Evolutionary conservation across 768 basidiomycete genomes (phyloP), one percentile per base, ranked within the genome.

Genomic region (Russula ochroleuca): DNA sequence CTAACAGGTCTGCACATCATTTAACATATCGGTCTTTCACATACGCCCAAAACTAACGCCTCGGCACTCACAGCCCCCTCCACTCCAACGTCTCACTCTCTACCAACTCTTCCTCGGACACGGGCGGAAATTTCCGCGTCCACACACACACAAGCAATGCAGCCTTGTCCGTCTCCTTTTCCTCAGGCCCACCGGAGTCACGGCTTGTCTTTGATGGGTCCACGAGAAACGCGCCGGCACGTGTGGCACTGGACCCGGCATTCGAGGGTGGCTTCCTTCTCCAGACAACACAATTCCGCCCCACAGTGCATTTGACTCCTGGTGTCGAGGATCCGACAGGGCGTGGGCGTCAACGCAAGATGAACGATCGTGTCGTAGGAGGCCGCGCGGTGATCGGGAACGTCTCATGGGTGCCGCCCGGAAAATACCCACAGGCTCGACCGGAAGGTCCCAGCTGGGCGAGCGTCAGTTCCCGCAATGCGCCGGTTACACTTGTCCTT

Each of bases 231-330:
- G 61, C 61, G 11, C 53, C 53, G 2, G 53, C 61, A 25, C 45
- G 5, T 31, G 53, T 55, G 13, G 35, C 47, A 47, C 53, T 62
- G 23, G 23, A 19, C 25, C 35, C 61, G 4, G 45, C 54, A 15
- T 62, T 62, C 61, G 57, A 63, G 14, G 62, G 62, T 11, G 50
- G 51, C 9, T 53, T 63, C n/a, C 17, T 49, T 0, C 57, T 50
- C 15, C n/a, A 15, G 28, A 49, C 54, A 9, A 41, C 63, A 2
- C 53, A 41, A 1, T 56, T 49, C 23, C 53, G 3, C 9, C 63
- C 63, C 23, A 13, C n/a, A 35, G 9, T 62, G 23, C 37, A 49
- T 17, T 45, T 28, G 47, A 11, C 19, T 0, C 35, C 61, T 7
- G 31, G 14, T 6, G 35, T 59, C n/a, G n/a, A 56, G 37, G 61